Evolutionary conservation across 1,284 basidiomycete species (phyloP), one percentile per base, ranked within the genome.

Genomic region (Ustilago tritici): DNA sequence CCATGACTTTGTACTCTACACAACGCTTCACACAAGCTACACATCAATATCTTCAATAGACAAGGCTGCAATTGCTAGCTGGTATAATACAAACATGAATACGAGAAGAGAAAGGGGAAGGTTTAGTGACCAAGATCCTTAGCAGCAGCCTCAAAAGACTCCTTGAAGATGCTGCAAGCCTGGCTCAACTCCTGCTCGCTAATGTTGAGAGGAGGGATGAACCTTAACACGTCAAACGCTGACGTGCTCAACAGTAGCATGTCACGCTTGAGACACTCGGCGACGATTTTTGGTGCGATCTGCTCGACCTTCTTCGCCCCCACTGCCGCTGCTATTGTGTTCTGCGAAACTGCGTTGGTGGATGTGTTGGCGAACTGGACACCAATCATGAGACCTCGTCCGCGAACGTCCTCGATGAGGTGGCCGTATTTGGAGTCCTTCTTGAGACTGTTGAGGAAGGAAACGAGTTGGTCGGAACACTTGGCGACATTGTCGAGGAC

Each of bases 211-310:
- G 84, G 76, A 17, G 84, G 84, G 49, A 85, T 84, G 70, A 81
- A 78, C 34, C 84, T 75, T 15, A 85, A 65, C 28, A 82, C 82
- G 60, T 85, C 84, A 43, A 84, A 83, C 34, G 78, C 72, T 40
- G 72, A 78, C 1, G 84, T 85, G 65, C 76, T 80, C 19, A 85
- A 65, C 38, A 85, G 54, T 23, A 85, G 79, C 84, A 85, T 84
- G 50, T 76, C 58, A 11, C 80, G 61, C 66, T 82, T 70, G 41
- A 81, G 40, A 46, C 83, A 82, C 31, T 78, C 77, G 56, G 79
- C 62, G 3, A 81, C 76, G 36, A 85, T 61, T 49, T 76, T 78
- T 11, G 78, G 76, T 15, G 81, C 77, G 43, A 84, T 46, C 54
- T 80, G 81, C 36, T 62, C 59, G 5, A 58, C 43, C 47, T 68